Percentiles rank a stretch among this genome's conserved stretches.
Evolutionary conservation across 1,139 yeast species (phyloP).

Genomic region (Saccharomycopsis hybrid): DNA sequence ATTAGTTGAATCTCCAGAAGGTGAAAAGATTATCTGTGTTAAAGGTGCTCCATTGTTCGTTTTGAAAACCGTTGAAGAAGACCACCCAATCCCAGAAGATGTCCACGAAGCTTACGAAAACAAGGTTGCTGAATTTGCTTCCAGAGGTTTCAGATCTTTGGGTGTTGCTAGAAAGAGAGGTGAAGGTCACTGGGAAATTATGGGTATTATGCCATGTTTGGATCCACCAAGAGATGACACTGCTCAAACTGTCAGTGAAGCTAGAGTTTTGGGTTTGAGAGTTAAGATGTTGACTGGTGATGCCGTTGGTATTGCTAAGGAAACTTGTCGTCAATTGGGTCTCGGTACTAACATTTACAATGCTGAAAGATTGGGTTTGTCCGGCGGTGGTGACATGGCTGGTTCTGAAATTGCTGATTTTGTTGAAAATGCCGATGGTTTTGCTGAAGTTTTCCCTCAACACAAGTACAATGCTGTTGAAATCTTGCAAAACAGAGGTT

Average conservation of each 20-base stretch:
- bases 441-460: conserved; percentile 97
- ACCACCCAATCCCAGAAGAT: conserved; percentile 95
- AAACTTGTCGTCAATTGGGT: conserved; percentile 96
- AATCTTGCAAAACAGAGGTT: conserved; percentile 85
- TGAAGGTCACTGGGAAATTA: conserved; percentile 97
- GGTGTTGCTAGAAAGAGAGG: conserved; percentile 99
- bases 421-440: conserved; percentile 95
- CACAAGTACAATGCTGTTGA: conserved; percentile 91
- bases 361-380: conserved; percentile 94
- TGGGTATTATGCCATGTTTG: conserved; percentile 98
- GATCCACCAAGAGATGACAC: conserved; percentile 91
- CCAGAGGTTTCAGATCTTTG: conserved; percentile 97
- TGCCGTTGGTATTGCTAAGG: conserved; percentile 98
- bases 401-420: conserved; percentile 95
- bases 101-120: conserved; percentile 91
- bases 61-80: conserved; percentile 92
- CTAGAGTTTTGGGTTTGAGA: conserved; percentile 87
- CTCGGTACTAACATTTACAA: conserved; percentile 95
- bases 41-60: conserved; percentile 97
- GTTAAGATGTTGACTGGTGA: conserved; percentile 99
- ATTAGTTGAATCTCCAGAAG: conserved; percentile 90
- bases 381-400: conserved; percentile 95
- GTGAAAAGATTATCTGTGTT: conserved; percentile 93
- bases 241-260: conserved; percentile 93
- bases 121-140: conserved; percentile 95